A percentile compares a stretch with the other conserved stretches of the same genome.
Conservation (phyloP, 352 stramenopile genomes). For the Phytopythium mirpurense region DNA sequence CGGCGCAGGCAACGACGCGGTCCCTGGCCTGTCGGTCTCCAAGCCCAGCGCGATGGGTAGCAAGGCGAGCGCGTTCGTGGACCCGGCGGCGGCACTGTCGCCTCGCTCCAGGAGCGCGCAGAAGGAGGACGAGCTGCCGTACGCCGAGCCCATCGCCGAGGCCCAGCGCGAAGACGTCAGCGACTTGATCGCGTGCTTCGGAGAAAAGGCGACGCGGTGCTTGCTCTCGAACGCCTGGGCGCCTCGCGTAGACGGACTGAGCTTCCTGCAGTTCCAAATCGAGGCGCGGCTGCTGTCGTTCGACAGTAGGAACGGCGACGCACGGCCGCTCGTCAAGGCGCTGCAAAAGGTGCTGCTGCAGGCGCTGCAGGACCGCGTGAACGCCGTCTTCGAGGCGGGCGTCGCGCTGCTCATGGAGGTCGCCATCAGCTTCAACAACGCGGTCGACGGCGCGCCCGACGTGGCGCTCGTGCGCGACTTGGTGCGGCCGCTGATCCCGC, state of each 20-base stretch:
- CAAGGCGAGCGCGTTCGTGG: conserved; percentile 15
- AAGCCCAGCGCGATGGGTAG: neutral
- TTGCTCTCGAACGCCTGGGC: conserved; percentile 81
- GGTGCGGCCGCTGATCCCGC: conserved; percentile 58
- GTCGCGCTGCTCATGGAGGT: conserved; percentile 72
- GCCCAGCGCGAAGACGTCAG: conserved; percentile 45
- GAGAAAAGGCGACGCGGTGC: conserved; percentile 66
- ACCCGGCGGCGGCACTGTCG: conserved; percentile 16
- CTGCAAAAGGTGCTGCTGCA: conserved; percentile 55
- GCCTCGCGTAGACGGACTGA: conserved; percentile 71
- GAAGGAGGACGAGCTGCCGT: conserved; percentile 70
- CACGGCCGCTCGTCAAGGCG: conserved; percentile 19
- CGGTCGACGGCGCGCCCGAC: conserved; percentile 13
- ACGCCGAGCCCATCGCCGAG: conserved; percentile 69
- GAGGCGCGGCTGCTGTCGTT: conserved; percentile 48
- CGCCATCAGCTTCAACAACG: conserved; percentile 45
- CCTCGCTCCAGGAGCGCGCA: conserved; percentile 48
- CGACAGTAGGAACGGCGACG: conserved; percentile 11
- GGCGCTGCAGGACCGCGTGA: conserved; percentile 70
- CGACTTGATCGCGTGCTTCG: conserved; percentile 48
- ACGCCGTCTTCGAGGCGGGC: conserved; percentile 70
- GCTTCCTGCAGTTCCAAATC: conserved; percentile 66
- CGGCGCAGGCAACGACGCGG: neutral
- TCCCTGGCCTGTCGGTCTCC: conserved; percentile 1
- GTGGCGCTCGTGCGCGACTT: conserved; percentile 41